Conservation (phyloP, 768 basidiomycete genomes). For the Ramaria sp. region DNA sequence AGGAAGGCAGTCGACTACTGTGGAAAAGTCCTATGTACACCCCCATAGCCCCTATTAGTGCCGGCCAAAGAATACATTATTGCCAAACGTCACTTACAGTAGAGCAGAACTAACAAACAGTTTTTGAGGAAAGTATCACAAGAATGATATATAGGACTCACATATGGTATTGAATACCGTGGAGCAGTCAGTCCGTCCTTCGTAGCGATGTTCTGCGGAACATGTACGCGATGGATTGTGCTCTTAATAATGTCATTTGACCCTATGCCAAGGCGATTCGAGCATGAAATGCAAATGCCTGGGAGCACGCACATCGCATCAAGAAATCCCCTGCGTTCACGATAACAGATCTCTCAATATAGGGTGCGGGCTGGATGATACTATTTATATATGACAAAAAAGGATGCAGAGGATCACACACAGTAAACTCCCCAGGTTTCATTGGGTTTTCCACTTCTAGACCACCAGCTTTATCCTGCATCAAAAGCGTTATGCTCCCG, state of each 20-base stretch:
- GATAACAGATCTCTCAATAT: conserved; percentile 34
- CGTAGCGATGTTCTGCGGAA: conserved; percentile 20
- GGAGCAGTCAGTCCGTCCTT: conserved; percentile 32
- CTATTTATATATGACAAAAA: neutral
- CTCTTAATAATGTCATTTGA: conserved; percentile 28
- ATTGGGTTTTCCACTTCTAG: conserved; percentile 50
- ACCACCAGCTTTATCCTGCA: conserved; percentile 52
- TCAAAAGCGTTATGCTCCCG: conserved; percentile 43
- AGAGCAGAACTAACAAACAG: conserved; percentile 25
- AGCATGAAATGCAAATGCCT: neutral
- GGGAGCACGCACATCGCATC: conserved; percentile 33
- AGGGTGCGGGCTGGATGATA: conserved; percentile 26
- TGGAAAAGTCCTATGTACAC: neutral
- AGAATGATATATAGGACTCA: conserved; percentile 18
- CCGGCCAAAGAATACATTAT: no score
- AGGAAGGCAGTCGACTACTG: conserved; percentile 37
- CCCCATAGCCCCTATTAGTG: neutral
- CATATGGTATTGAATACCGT: conserved; percentile 55
- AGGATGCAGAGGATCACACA: conserved; percentile 11
- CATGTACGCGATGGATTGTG: conserved; percentile 42
- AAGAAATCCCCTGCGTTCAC: conserved; percentile 43
- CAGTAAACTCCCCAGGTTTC: conserved; percentile 25
- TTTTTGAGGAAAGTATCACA: conserved; percentile 3
- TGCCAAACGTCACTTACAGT: conserved; percentile 17
- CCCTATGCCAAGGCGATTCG: conserved; percentile 16